Evolutionary conservation across 164 flowering plant genomes (phyloP).

Genomic region (Euptelea pleiosperma): DNA sequence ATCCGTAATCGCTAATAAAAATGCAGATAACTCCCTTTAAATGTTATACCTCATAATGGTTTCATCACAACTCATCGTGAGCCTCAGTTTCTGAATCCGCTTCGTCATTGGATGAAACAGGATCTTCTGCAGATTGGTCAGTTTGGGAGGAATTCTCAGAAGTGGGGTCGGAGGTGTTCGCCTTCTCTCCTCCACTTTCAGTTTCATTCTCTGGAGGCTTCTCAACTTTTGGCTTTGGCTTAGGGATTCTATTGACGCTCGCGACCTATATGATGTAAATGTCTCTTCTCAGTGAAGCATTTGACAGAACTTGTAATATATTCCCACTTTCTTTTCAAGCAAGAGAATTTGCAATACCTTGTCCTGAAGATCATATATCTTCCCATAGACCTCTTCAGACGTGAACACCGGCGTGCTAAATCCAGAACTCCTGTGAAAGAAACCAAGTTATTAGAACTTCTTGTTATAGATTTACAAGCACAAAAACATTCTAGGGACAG

Average conservation of each 20-base stretch:
- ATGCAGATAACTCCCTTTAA: neutral
- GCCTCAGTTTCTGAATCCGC: constrained; percentile 6
- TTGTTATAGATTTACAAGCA: too few species aligned
- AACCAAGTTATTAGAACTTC: neutral
- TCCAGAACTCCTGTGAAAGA: constrained; percentile 54
- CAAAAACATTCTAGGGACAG: too few species aligned
- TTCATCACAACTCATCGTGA: constrained; percentile 32
- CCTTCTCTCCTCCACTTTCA: constrained; percentile 22
- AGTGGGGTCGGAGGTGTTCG: constrained; percentile 13
- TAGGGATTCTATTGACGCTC: constrained; percentile 68
- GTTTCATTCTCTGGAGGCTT: constrained; percentile 67
- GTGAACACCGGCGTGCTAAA: constrained; percentile 59
- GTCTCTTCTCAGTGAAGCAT: neutral
- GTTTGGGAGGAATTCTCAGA: constrained; percentile 18
- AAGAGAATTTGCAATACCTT: constrained; percentile 46
- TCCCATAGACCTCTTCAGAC: constrained; percentile 71
- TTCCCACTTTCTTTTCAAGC: neutral
- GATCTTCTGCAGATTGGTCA: constrained; percentile 18
- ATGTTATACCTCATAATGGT: neutral
- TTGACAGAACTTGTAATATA: neutral
- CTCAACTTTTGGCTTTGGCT: constrained; percentile 93
- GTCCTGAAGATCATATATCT: constrained; percentile 58
- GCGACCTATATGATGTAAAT: constrained; percentile 45
- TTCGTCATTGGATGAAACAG: constrained; percentile 13
- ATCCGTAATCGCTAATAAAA: neutral